Base-by-base conservation (phyloP, 345 rosid genomes). In the Cardiospermum halicacabum region DNA sequence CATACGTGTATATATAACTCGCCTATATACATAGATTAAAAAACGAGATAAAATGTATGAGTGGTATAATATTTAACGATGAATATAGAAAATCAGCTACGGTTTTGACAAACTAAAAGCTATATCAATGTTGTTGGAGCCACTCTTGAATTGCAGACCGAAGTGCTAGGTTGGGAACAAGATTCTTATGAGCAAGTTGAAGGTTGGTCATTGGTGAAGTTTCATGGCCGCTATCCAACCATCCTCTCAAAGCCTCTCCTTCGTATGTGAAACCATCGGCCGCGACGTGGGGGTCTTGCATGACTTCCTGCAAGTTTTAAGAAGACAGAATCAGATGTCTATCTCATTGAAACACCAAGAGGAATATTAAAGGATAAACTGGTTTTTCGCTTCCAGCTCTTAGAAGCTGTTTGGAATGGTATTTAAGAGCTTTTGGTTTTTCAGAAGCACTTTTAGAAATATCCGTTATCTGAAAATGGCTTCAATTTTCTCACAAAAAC, bases 191-290 rank as follows among this genome's bases (percentile, higher is more conserved):
- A 0, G 74, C 69, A 53, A 87, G 81, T 40, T 40, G 64, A 49
- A 21, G 66, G 72, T 84, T 82, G 7, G 96, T 89, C 97, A 89
- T 82, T 7, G 97, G 97, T 15, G 97, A 91, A 37, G 89, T 82
- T 27, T 74, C 80, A 0, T 84, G 85, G 53, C 75, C 77, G 16
- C 87, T 78, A 64, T 81, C 89, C 16, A 89, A 78, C 96, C 98
- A 92, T 25, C 85, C 92, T 66, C 79, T 80, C 64, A 92, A 69
- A 1, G 92, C 92, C 60, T 78, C 89, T 51, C 88, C 95, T 77
- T 89, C 98, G 8, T 92, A 92, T 0, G 98, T 85, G 59, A 54
- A 80, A 27, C 98, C 96, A 16, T 89, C 98, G 0, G 96, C 92
- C 30, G 96, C 96, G 68, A 89, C 80, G 13, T 78, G 83, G 1